Conservation (phyloP, 2,329 filamentous ascomycete genomes). For the Clonostachys rhizophaga region DNA sequence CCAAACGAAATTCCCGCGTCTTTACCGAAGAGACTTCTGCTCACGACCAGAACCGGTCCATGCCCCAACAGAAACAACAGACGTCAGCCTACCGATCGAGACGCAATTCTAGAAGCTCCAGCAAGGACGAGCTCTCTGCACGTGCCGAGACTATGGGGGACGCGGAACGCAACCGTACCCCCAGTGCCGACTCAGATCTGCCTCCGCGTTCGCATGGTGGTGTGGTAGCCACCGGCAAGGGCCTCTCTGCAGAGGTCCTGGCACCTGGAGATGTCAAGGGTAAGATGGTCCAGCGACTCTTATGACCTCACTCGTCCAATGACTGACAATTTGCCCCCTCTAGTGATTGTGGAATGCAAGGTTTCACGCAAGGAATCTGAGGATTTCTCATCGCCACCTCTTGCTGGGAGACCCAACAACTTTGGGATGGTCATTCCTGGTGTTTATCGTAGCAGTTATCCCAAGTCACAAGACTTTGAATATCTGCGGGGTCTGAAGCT, state of each 20-base stretch:
- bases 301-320: too few relatives aligned
- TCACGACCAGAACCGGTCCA: slow-evolving; percentile 5
- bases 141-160: slow-evolving; percentile 13
- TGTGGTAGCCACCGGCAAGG: slow-evolving; percentile 4
- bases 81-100: slow-evolving; percentile 16
- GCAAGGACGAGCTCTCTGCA: slow-evolving; percentile 15
- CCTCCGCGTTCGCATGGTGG: slow-evolving; percentile 3
- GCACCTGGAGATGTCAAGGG: not conserved
- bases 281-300: too few relatives aligned
- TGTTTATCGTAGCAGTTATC: slow-evolving; percentile 81
- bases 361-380: not conserved
- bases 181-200: slow-evolving; percentile 1
- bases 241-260: not conserved
- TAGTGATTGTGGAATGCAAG: too few relatives aligned
- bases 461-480: slow-evolving; percentile 62
- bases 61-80: slow-evolving; percentile 1
- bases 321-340: too few relatives aligned
- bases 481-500: slow-evolving; percentile 66
- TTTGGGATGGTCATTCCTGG: slow-evolving; percentile 72
- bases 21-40: slow-evolving; percentile 11
- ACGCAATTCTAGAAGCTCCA: slow-evolving; percentile 19
- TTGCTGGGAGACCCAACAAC: slow-evolving; percentile 52
- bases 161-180: slow-evolving; percentile 4
- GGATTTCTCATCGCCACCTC: slow-evolving; percentile 7
- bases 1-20: slow-evolving; percentile 13